These are phyloP conservation scores for Phytophthora capsici DNA, from an alignment of 352 stramenopile genomes.

Conservation along the genomic window DNA sequence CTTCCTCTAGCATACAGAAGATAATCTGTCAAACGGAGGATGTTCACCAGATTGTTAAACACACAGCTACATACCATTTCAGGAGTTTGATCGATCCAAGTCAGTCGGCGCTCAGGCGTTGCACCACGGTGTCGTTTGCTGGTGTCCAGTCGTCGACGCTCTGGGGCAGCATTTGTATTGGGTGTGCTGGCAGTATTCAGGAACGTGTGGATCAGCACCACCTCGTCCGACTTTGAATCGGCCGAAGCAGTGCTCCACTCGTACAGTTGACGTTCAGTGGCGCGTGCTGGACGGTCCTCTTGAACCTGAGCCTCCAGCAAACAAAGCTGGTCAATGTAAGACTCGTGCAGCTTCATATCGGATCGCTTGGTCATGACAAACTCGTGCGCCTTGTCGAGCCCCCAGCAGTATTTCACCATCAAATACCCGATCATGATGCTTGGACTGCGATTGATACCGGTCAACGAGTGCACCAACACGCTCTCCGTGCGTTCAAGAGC, in stretches of 20 bases:
- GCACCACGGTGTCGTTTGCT: conserved; percentile 30
- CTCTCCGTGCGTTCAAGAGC: conserved; percentile 85
- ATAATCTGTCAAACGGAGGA: not conserved
- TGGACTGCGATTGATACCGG: conserved; percentile 82
- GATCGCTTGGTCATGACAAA: conserved; percentile 88
- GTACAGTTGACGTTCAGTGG: conserved; percentile 72
- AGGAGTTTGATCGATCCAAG: conserved; percentile 75
- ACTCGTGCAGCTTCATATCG: conserved; percentile 87
- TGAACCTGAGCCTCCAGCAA: conserved; percentile 72
- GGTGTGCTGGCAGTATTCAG: conserved; percentile 53
- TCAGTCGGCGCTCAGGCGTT: conserved; percentile 37
- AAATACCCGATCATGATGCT: conserved; percentile 90
- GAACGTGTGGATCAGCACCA: conserved; percentile 83
- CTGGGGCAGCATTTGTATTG: conserved; percentile 11
- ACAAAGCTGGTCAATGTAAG: conserved; percentile 79
- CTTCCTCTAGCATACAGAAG: conserved; percentile 48
- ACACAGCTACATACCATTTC: conserved; percentile 51
- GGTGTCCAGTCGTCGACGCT: conserved; percentile 20
- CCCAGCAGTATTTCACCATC: conserved; percentile 94
- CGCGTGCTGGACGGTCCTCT: conserved; percentile 42
- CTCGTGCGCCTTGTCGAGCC: conserved; percentile 92
- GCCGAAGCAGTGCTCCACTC: conserved; percentile 62
- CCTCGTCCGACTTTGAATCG: conserved; percentile 65
- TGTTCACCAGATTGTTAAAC: not conserved
- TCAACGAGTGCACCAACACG: conserved; percentile 90